Evolutionary conservation across 257 asterid species (phyloP).

Genomic region (Apocynum venetum): DNA sequence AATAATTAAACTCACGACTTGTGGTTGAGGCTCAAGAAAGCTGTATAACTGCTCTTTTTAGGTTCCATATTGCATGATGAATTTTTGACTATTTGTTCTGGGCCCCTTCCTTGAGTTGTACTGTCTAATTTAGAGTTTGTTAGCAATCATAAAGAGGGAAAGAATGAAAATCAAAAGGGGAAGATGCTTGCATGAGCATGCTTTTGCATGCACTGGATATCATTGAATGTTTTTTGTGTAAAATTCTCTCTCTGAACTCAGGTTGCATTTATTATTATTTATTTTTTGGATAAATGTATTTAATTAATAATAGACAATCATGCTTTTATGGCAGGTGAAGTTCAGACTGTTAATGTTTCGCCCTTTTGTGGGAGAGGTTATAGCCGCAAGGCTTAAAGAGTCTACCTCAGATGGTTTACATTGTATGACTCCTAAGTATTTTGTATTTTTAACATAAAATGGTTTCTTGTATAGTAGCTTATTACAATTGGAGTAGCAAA

Average conservation of each 20-base stretch:
- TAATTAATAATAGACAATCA: neutral
- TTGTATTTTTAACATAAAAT: neutral
- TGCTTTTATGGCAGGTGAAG: conserved; percentile 51
- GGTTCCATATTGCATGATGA: neutral
- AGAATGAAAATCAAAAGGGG: neutral
- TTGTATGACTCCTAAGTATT: conserved; percentile 40
- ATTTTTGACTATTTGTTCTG: neutral
- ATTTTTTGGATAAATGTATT: no score
- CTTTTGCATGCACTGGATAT: neutral
- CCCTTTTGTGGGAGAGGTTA: conserved; percentile 82
- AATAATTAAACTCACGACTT: neutral
- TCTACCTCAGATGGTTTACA: conserved; percentile 63
- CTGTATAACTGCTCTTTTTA: neutral
- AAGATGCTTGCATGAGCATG: neutral
- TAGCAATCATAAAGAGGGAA: neutral
- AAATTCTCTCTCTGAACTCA: neutral
- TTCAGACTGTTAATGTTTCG: conserved; percentile 83
- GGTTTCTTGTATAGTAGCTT: neutral
- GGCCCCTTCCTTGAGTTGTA: neutral
- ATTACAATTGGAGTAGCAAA: neutral
- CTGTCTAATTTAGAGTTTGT: neutral
- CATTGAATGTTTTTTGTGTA: neutral
- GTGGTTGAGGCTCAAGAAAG: neutral
- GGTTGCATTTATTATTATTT: neutral
- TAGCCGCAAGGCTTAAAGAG: conserved; percentile 63